Base-by-base conservation (phyloP, 331 rosid genomes). In the Telfairia occidentalis region DNA sequence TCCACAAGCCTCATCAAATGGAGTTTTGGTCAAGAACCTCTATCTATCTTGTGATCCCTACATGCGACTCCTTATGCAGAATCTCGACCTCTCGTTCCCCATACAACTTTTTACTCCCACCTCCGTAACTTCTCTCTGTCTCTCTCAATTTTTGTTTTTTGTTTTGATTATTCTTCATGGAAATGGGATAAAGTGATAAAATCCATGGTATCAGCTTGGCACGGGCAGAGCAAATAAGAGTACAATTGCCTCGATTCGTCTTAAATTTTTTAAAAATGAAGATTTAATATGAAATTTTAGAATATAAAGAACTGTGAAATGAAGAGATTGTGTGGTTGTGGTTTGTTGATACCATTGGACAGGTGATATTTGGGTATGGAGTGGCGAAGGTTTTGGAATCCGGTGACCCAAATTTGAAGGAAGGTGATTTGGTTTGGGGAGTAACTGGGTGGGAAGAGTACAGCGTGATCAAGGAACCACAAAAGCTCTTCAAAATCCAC, bases 371-470 rank as follows among this genome's bases (percentile, higher is more conserved):
- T 42, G 83, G 82, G 32, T 78, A 9, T 70, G 83, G 85, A 34
- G 80, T 76, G 45, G 75, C 55, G 2, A 70, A 76, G 69, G 75
- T 82, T 38, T 7, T 82, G 78, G 82, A 82, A 38, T 82, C 85
- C 0, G 11, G 21, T 60, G 64, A 78, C 65, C 58, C 82, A 7
- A 73, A 71, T 4, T 75, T 78, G 18, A 60, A 75, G 32, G 30
- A 79, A 75, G 85, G 85, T 0, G 78, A 82, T 19, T 9, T 75
- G 7, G 73, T 78, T 7, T 82, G 80, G 82, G 85, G 85, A 0
- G 29, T 67, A 61, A 78, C 82, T 18, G 50, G 73, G 42, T 75
- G 85, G 82, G 82, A 82, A 76, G 85, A 78, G 55, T 78, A 82
- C 61, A 74, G 61, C 5, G 46, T 69, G 34, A 61, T 82, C 3